Conservation (phyloP, 495 filamentous ascomycete species). For the Sphaerosporella brunnea region DNA sequence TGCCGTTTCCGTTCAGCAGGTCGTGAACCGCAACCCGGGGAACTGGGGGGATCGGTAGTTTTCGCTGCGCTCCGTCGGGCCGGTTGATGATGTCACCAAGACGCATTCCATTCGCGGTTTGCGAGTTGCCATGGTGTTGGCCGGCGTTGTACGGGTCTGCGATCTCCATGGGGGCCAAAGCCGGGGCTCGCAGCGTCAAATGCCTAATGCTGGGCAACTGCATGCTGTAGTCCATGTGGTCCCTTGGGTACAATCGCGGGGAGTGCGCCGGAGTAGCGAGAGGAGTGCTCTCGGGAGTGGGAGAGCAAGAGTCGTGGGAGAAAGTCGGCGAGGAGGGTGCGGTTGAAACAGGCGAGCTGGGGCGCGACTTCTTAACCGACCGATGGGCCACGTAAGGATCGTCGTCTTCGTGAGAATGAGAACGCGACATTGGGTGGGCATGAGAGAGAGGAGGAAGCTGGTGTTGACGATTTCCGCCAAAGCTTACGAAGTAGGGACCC, state of each 20-base stretch:
- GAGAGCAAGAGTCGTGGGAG: constrained; percentile 87
- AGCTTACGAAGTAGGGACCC: constrained; percentile 39
- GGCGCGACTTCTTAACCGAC: constrained; percentile 68
- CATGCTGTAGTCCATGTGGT: constrained; percentile 42
- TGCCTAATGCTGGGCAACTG: constrained; percentile 79
- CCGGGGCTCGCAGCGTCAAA: constrained; percentile 70
- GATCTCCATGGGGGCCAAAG: constrained; percentile 77
- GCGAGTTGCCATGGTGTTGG: constrained; percentile 28
- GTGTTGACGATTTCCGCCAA: constrained; percentile 46
- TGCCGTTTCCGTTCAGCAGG: constrained; percentile 37
- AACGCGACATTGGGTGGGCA: constrained; percentile 64
- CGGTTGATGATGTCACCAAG: constrained; percentile 86
- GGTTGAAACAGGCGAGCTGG: constrained; percentile 84
- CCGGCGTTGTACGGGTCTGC: constrained; percentile 33
- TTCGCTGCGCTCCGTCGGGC: constrained; percentile 70
- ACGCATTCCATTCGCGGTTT: constrained; percentile 44
- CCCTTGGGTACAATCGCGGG: constrained; percentile 62
- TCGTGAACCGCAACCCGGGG: constrained; percentile 84
- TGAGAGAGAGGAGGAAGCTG: constrained; percentile 52
- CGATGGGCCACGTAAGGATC: constrained; percentile 49
- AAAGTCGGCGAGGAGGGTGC: constrained; percentile 96
- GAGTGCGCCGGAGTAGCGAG: constrained; percentile 92
- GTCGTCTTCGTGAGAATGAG: constrained; percentile 71
- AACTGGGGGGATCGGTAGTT: constrained; percentile 78
- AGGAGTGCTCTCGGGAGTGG: constrained; percentile 91